A percentile compares a stretch with the other conserved stretches of the same genome.
Conservation (phyloP, 2,329 filamentous ascomycete genomes). For the Ophiocordyceps robertsii region DNA sequence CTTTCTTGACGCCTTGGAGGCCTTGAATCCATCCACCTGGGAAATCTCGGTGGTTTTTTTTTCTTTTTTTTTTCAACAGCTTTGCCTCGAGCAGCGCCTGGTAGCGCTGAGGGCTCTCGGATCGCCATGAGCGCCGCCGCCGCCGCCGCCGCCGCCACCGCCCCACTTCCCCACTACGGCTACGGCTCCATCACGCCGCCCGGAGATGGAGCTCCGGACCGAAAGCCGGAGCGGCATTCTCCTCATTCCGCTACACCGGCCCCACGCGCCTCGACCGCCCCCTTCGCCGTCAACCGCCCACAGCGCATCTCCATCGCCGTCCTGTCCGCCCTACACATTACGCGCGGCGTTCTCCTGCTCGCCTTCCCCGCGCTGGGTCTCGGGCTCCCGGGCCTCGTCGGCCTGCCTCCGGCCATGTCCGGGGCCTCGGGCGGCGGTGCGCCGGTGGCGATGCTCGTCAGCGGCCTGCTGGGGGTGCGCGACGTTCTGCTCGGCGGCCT, state of each 20-base stretch:
- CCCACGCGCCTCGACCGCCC: background rate
- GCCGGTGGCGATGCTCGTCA: conserved; percentile 10
- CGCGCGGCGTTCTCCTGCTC: conserved; percentile 15
- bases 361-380: conserved; percentile 15
- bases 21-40: no score
- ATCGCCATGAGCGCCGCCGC: background rate
- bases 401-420: no score
- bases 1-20: no score
- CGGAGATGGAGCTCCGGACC: background rate
- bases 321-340: conserved; percentile 13
- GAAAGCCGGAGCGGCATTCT: background rate
- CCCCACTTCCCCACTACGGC: background rate
- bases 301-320: conserved; percentile 11
- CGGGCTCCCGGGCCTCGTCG: conserved; percentile 9
- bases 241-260: background rate
- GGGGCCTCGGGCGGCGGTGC: no score
- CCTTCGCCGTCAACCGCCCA: conserved; percentile 4
- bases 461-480: conserved; percentile 16
- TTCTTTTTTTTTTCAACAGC: no score
- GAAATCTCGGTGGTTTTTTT: no score
- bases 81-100: no score
- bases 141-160: background rate
- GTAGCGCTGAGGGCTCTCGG: no score
- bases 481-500: conserved; percentile 17
- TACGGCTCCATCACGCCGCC: background rate